These are phyloP conservation scores for Chrysochromulina parva DNA, from an alignment of 78 protist genomes.

Conservation along the genomic window DNA sequence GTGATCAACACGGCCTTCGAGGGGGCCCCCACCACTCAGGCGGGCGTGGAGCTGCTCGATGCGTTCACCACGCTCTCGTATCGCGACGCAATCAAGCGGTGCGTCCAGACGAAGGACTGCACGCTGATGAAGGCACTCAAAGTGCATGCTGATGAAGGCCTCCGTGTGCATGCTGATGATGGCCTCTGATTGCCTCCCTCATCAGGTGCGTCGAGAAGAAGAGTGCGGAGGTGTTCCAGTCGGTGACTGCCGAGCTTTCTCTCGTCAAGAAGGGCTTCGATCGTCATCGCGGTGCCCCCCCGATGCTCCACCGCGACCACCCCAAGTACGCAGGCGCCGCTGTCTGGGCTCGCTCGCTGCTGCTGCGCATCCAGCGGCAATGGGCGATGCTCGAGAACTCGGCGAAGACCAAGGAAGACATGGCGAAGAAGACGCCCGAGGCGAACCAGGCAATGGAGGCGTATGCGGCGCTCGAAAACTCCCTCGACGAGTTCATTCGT, in stretches of 20 bases:
- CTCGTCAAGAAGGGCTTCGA: slow-evolving; percentile 52
- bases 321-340: slow-evolving; percentile 75
- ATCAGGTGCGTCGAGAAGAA: neutral
- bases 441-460: slow-evolving; percentile 1
- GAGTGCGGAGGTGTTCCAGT: neutral
- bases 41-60: slow-evolving; percentile 63
- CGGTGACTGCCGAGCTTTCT: neutral
- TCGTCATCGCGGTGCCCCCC: slow-evolving; percentile 48
- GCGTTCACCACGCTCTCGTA: slow-evolving; percentile 63
- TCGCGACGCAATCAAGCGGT: slow-evolving; percentile 62
- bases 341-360: slow-evolving; percentile 63
- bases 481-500: slow-evolving; percentile 60
- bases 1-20: slow-evolving; percentile 68
- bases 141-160: slow-evolving; percentile 29
- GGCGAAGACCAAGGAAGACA: no score
- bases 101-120: no score
- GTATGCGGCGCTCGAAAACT: neutral
- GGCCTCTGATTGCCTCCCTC: no score
- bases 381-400: neutral
- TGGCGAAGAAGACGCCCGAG: neutral
- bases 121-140: no score
- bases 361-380: slow-evolving; percentile 29
- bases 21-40: slow-evolving; percentile 28
- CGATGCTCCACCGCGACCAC: slow-evolving; percentile 25
- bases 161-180: slow-evolving; percentile 24